Conservation (phyloP, 345 rosid genomes). For the Eucalyptus coolabah region DNA sequence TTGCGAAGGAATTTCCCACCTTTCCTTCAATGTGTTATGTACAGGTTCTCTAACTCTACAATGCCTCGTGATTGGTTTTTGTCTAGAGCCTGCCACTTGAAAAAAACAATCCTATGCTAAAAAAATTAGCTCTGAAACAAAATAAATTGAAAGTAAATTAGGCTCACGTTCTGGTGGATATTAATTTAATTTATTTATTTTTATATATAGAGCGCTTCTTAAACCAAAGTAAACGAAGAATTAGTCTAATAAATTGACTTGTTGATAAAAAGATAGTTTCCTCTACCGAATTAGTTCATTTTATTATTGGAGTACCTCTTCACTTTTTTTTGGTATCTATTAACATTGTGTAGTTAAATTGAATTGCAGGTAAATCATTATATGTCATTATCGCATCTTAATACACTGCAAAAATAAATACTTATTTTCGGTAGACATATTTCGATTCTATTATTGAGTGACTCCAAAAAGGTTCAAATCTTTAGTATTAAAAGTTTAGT, state of each 20-base stretch:
- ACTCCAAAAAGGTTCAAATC: not conserved
- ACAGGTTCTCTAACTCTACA: not conserved
- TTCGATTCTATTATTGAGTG: not conserved
- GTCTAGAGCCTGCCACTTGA: not conserved
- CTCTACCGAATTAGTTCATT: not conserved
- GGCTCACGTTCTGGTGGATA: not conserved
- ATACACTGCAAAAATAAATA: not conserved
- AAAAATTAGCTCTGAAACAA: not conserved
- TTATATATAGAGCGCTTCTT: not conserved
- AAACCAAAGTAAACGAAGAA: not conserved
- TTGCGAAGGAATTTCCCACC: not conserved
- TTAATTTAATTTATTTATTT: too few species aligned
- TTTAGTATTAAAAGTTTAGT: not conserved
- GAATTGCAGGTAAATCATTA: not conserved
- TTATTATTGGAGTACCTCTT: not conserved
- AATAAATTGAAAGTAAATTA: not conserved
- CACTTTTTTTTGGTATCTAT: not conserved
- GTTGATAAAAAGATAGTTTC: not conserved
- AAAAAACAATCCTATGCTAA: not conserved
- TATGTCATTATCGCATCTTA: not conserved
- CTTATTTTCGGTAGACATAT: not conserved
- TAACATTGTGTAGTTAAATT: not conserved
- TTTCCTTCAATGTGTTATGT: not conserved
- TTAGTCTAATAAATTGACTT: not conserved
- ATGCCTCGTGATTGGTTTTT: not conserved